phyloP scores from a whole-genome alignment of 2,329 filamentous ascomycete genomes.

The Fusarium nisikadoi region DNA sequence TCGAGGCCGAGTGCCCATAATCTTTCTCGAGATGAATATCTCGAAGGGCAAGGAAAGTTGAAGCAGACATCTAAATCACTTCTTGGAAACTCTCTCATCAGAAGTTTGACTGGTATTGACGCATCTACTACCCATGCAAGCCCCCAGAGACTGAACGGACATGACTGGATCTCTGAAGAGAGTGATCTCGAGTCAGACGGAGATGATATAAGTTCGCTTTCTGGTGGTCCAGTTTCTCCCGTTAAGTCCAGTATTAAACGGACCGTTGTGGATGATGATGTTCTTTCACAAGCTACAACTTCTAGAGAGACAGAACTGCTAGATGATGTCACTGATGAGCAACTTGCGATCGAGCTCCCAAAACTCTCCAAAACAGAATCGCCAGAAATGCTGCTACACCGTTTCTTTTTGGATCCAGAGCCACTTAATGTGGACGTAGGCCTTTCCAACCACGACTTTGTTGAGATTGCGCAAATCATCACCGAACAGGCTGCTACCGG shows the following conservation, averaged over 20 bases:
- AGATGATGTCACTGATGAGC: constrained; percentile 57
- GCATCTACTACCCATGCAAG: constrained; percentile 45
- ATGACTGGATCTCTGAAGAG: constrained; percentile 58
- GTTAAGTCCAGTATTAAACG: constrained; percentile 60
- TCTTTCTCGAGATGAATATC: constrained; percentile 60
- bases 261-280: constrained; percentile 65
- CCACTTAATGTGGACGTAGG: constrained; percentile 59
- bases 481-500: constrained; percentile 74
- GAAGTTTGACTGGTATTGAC: constrained; percentile 43
- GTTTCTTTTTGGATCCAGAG: constrained; percentile 69
- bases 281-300: constrained; percentile 62
- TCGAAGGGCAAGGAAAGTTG: constrained; percentile 59
- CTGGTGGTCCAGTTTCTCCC: constrained; percentile 61
- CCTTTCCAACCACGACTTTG: constrained; percentile 67
- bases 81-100: constrained; percentile 42
- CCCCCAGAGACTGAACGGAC: constrained; percentile 51
- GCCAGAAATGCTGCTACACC: constrained; percentile 61
- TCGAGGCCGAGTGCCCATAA: constrained; percentile 46
- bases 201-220: constrained; percentile 63
- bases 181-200: constrained; percentile 65
- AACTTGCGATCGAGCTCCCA: constrained; percentile 61
- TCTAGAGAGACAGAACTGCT: constrained; percentile 60
- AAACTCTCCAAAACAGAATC: constrained; percentile 60
- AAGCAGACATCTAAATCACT: constrained; percentile 49
- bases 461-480: constrained; percentile 76